A percentile compares a stretch with the other conserved stretches of the same genome.
phyloP scores from a whole-genome alignment of 495 filamentous ascomycete species.

The Tetracladium marchalianum region DNA sequence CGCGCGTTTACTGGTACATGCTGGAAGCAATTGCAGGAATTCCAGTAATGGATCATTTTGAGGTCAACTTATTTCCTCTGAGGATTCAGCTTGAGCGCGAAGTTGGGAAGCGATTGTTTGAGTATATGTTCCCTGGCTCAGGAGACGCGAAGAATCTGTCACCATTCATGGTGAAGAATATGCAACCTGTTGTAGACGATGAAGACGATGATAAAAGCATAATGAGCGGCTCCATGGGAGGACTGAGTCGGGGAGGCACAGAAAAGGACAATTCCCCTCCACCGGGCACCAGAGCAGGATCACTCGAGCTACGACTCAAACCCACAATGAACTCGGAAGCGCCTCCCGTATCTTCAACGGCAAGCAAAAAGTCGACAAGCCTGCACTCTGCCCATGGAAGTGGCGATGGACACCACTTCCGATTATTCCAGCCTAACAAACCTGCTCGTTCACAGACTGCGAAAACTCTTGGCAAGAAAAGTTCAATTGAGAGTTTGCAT shows the following conservation, averaged over 20 bases:
- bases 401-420: conserved; percentile 35
- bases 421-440: conserved; percentile 37
- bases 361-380: conserved; percentile 39
- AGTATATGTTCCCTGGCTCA: conserved; percentile 89
- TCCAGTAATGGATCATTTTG: conserved; percentile 93
- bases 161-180: conserved; percentile 76
- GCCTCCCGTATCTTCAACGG: conserved; percentile 27
- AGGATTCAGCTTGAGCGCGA: conserved; percentile 91
- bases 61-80: conserved; percentile 86
- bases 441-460: conserved; percentile 22
- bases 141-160: conserved; percentile 55
- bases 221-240: not conserved
- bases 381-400: conserved; percentile 31
- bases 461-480: conserved; percentile 44
- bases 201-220: conserved; percentile 35
- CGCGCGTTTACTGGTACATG: conserved; percentile 94
- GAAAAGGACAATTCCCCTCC: conserved; percentile 5
- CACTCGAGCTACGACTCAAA: conserved; percentile 66
- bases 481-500: conserved; percentile 58
- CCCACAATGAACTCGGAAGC: conserved; percentile 63
- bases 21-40: conserved; percentile 96
- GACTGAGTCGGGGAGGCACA: not conserved
- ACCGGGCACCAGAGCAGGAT: conserved; percentile 45
- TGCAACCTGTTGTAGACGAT: conserved; percentile 32
- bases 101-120: conserved; percentile 87